Conservation (phyloP, 1,139 yeast genomes). For the Lodderomyces theae region DNA sequence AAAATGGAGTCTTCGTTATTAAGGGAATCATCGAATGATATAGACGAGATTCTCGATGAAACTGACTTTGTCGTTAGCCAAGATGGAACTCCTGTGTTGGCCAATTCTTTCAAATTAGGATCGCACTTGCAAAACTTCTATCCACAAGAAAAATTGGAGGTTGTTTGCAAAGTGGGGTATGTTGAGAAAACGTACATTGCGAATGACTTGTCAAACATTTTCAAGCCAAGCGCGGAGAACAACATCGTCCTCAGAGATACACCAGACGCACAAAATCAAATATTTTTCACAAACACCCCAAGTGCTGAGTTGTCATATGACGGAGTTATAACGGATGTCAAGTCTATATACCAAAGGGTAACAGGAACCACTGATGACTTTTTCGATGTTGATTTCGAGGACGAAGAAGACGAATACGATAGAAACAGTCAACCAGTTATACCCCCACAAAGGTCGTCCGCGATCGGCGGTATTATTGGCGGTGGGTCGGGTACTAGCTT, state of each 20-base stretch:
- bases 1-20: conserved; percentile 77
- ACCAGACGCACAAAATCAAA: conserved; percentile 38
- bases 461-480: conserved; percentile 18
- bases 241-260: conserved; percentile 33
- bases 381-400: conserved; percentile 94
- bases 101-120: conserved; percentile 82
- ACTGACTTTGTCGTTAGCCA: conserved; percentile 51
- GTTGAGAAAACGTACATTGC: conserved; percentile 64
- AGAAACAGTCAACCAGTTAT: conserved; percentile 10
- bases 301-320: conserved; percentile 86
- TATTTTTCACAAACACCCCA: conserved; percentile 70
- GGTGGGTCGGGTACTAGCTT: conserved; percentile 20
- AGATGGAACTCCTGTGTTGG: conserved; percentile 61
- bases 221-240: conserved; percentile 30
- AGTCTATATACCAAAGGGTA: conserved; percentile 64
- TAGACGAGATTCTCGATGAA: conserved; percentile 44
- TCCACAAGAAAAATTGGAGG: conserved; percentile 75
- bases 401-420: conserved; percentile 65
- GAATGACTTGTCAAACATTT: conserved; percentile 41
- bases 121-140: conserved; percentile 79
- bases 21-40: conserved; percentile 62
- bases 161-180: conserved; percentile 74
- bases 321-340: conserved; percentile 83
- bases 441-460: conserved; percentile 12
- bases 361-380: conserved; percentile 95